These are phyloP conservation scores for Plantago rigida DNA, from an alignment of 305 asterid species.

Conservation along the genomic window DNA sequence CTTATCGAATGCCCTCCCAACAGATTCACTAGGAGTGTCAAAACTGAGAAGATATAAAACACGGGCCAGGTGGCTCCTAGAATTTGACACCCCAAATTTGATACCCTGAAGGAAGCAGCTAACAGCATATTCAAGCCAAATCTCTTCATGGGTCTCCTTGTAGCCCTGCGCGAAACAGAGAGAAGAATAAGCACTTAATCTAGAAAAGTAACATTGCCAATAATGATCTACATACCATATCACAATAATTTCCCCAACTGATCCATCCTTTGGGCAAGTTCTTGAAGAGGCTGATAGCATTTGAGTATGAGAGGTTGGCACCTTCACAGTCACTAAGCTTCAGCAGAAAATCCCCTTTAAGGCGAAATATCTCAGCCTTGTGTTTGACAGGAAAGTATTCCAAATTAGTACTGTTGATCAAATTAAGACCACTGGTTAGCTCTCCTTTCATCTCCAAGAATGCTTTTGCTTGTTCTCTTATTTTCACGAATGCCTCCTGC, in stretches of 20 bases:
- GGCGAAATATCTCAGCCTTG: conserved; percentile 92
- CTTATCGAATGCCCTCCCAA: conserved; percentile 91
- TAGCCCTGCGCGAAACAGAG: conserved; percentile 51
- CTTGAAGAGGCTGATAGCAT: conserved; percentile 82
- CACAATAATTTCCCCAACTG: conserved; percentile 98
- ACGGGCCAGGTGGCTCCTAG: conserved; percentile 97
- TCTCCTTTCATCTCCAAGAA: conserved; percentile 98
- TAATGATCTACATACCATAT: conserved; percentile 56
- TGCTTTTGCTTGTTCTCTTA: conserved; percentile 98
- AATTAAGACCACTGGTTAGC: conserved; percentile 85
- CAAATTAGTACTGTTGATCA: conserved; percentile 89
- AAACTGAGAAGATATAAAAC: conserved; percentile 95
- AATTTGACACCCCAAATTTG: conserved; percentile 87
- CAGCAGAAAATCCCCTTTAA: conserved; percentile 89
- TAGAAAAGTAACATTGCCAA: conserved; percentile 13
- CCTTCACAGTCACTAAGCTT: conserved; percentile 95
- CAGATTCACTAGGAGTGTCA: conserved; percentile 89
- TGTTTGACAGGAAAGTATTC: conserved; percentile 91
- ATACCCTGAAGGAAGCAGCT: conserved; percentile 99
- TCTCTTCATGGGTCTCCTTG: conserved; percentile 84
- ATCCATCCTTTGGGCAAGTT: conserved; percentile 98
- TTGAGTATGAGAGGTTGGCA: conserved; percentile 86
- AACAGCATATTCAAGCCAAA: conserved; percentile 92
- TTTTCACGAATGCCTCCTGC: conserved; percentile 98
- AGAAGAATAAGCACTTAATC: conserved; percentile 22